phyloP scores from a whole-genome alignment of 495 filamentous ascomycete species.

The Aspergillus funiculosus region DNA sequence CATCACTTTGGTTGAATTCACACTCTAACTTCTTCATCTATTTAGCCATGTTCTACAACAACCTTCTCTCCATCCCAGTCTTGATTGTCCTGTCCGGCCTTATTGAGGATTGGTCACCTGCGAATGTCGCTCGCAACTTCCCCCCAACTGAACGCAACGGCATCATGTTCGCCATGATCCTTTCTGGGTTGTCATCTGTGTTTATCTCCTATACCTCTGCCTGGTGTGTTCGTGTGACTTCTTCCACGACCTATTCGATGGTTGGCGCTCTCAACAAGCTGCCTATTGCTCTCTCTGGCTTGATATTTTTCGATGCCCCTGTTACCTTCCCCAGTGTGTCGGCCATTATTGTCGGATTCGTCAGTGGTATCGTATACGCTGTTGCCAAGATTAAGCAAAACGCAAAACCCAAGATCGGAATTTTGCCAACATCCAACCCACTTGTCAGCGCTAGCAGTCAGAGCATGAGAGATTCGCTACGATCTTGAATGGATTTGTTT shows the following conservation, averaged over 20 bases:
- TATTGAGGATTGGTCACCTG: conserved; percentile 84
- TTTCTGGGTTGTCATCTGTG: conserved; percentile 88
- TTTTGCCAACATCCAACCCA: conserved; percentile 63
- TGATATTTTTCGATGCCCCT: conserved; percentile 92
- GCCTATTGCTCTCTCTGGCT: conserved; percentile 81
- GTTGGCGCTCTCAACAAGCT: conserved; percentile 97
- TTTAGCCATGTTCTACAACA: conserved; percentile 99
- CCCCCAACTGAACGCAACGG: conserved; percentile 66
- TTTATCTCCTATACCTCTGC: conserved; percentile 99
- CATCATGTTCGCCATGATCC: conserved; percentile 80
- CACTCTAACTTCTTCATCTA: conserved; percentile 26
- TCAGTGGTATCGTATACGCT: conserved; percentile 89
- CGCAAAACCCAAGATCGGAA: conserved; percentile 52
- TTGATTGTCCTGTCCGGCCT: conserved; percentile 76
- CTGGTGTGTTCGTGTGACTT: conserved; percentile 96
- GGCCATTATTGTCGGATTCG: conserved; percentile 82
- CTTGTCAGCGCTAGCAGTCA: conserved; percentile 87
- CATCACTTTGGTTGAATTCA: neutral
- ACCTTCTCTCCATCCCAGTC: conserved; percentile 92
- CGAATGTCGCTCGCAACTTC: conserved; percentile 85
- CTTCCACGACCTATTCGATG: conserved; percentile 97
- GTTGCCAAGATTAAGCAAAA: conserved; percentile 84
- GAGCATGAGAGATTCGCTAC: conserved; percentile 83
- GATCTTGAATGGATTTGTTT: conserved; percentile 36
- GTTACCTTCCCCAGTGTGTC: conserved; percentile 89